A percentile compares a stretch with the other conserved stretches of the same genome.
These are phyloP conservation scores for Pseudogymnoascus sp. DNA, from an alignment of 2,329 filamentous ascomycete genomes.

Conservation along the genomic window DNA sequence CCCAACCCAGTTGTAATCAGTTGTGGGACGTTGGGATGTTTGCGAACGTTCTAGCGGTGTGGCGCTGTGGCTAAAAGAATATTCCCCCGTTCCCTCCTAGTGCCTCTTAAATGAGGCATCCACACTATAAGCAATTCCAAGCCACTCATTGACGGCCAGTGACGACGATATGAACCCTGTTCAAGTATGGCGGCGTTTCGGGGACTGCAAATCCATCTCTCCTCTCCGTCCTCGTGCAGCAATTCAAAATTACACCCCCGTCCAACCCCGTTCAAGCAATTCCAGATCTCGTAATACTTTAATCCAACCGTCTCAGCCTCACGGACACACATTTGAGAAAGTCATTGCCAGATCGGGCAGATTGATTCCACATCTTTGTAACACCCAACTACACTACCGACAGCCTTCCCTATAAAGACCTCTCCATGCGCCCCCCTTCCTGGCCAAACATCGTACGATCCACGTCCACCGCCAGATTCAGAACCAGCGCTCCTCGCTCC, in stretches of 20 bases:
- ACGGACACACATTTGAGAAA: neutral
- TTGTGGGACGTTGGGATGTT: neutral
- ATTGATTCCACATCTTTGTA: neutral
- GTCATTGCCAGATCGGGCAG: slow-evolving; percentile 1
- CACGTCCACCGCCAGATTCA: slow-evolving; percentile 20
- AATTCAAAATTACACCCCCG: neutral
- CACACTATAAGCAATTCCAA: neutral
- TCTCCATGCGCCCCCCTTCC: slow-evolving; percentile 43
- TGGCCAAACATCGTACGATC: slow-evolving; percentile 36
- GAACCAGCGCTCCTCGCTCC: slow-evolving; percentile 31
- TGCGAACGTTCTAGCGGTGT: neutral
- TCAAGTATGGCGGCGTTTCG: neutral
- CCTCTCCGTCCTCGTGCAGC: neutral
- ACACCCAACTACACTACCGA: neutral
- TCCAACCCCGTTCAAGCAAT: neutral
- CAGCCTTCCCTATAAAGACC: slow-evolving; percentile 18
- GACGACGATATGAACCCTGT: neutral
- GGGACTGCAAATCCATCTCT: neutral
- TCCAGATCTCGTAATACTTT: neutral
- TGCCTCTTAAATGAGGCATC: slow-evolving; percentile 4
- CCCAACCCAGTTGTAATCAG: too few species aligned
- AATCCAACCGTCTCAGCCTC: neutral
- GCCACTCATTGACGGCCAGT: neutral
- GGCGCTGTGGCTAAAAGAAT: slow-evolving; percentile 6
- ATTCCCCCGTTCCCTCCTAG: too few species aligned